A percentile compares a stretch with the other conserved stretches of the same genome.
phyloP scores from a whole-genome alignment of 371 early-diverging fungal species.

The Lichtheimia hyalospora region DNA sequence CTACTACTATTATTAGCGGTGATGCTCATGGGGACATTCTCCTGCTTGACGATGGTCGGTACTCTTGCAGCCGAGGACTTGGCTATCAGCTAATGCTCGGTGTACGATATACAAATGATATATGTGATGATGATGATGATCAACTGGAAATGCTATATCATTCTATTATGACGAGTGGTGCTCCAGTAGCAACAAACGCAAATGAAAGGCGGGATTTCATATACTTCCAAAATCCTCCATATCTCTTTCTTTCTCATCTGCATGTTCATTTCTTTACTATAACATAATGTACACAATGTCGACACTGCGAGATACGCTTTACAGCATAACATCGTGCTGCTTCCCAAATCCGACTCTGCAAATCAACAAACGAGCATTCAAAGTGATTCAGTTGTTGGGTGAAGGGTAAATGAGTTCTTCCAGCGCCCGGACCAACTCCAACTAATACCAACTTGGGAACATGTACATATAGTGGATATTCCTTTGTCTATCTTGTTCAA shows the following conservation, averaged over 20 bases:
- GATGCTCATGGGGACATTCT: no score
- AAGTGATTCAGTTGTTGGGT: constrained; percentile 57
- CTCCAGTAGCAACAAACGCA: no score
- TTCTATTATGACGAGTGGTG: no score
- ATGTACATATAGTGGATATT: constrained; percentile 61
- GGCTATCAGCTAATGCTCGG: no score
- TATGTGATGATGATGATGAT: no score
- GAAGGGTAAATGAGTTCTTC: constrained; percentile 48
- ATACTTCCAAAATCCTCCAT: neutral
- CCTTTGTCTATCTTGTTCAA: constrained; percentile 68
- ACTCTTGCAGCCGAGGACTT: no score
- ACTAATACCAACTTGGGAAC: neutral
- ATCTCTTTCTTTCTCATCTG: neutral
- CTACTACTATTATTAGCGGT: no score
- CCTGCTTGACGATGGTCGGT: no score
- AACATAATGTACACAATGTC: constrained; percentile 20
- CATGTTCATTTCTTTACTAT: neutral
- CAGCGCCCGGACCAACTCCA: neutral
- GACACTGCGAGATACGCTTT: constrained; percentile 41
- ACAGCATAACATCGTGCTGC: constrained; percentile 55
- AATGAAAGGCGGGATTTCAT: no score
- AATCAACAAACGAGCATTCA: constrained; percentile 56
- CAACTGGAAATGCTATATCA: no score
- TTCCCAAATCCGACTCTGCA: constrained; percentile 58
- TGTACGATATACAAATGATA: no score